Conservation (phyloP, 495 filamentous ascomycete genomes). For the Baudoinia panamericana region DNA sequence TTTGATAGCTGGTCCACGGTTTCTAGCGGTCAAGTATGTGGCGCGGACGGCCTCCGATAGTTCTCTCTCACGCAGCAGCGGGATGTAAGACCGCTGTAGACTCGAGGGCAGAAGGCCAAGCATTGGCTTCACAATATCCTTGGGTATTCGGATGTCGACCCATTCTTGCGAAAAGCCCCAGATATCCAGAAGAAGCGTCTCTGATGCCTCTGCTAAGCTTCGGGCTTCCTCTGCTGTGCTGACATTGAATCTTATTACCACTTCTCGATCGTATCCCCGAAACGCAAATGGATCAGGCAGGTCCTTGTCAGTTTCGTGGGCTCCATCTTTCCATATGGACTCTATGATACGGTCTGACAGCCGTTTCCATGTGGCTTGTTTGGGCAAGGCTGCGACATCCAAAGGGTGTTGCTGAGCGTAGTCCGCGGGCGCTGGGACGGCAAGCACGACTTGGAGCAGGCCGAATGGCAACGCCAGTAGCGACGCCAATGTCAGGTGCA, state of each 20-base stretch:
- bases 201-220: slow-evolving; percentile 58
- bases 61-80: slow-evolving; percentile 56
- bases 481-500: slow-evolving; percentile 7
- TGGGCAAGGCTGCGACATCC: not conserved
- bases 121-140: slow-evolving; percentile 68
- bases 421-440: slow-evolving; percentile 9
- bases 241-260: slow-evolving; percentile 81
- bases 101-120: slow-evolving; percentile 68
- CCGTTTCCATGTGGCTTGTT: slow-evolving; percentile 7
- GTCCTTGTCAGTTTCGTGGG: slow-evolving; percentile 1
- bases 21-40: slow-evolving; percentile 49
- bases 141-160: slow-evolving; percentile 74
- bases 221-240: slow-evolving; percentile 54
- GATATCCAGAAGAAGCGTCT: slow-evolving; percentile 71
- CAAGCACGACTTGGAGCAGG: slow-evolving; percentile 13
- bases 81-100: slow-evolving; percentile 56
- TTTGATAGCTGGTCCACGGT: slow-evolving; percentile 11
- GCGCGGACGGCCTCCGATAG: slow-evolving; percentile 62
- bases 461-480: slow-evolving; percentile 7
- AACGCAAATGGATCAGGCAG: slow-evolving; percentile 11
- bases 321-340: slow-evolving; percentile 6
- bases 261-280: slow-evolving; percentile 59
- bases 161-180: slow-evolving; percentile 75
- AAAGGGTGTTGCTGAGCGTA: slow-evolving; percentile 10
- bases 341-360: slow-evolving; percentile 13